Conservation (phyloP, 768 basidiomycete species). For the Leccinum pellstonianum region DNA sequence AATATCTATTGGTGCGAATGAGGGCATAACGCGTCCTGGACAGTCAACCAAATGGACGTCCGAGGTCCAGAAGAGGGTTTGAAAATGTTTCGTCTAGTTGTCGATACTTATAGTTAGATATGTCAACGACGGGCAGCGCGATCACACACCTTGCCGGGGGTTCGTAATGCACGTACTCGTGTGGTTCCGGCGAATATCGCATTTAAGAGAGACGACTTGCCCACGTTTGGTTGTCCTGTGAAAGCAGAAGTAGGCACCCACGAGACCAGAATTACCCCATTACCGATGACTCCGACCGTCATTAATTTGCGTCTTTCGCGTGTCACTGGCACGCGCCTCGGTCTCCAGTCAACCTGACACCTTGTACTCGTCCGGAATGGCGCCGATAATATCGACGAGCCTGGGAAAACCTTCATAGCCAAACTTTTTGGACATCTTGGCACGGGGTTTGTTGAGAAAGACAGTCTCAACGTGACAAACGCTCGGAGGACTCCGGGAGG, state of each 20-base stretch:
- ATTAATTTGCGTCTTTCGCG: constrained; percentile 26
- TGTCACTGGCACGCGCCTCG: no score
- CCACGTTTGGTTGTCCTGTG: constrained; percentile 37
- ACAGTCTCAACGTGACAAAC: constrained; percentile 45
- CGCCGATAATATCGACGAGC: constrained; percentile 96
- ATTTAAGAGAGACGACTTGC: constrained; percentile 90
- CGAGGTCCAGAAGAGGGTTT: constrained; percentile 73
- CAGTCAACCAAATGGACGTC: constrained; percentile 89
- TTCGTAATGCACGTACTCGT: constrained; percentile 79
- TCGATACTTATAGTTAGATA: background rate
- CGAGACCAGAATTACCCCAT: no score
- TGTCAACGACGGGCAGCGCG: background rate
- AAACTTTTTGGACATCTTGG: constrained; percentile 88
- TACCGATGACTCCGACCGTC: constrained; percentile 37
- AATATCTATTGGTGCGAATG: constrained; percentile 75
- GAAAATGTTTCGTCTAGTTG: constrained; percentile 72
- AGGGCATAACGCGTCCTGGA: constrained; percentile 92
- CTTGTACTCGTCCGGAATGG: constrained; percentile 96
- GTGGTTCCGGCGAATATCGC: constrained; percentile 73
- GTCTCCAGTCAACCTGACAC: constrained; percentile 20
- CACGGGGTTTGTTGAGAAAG: constrained; percentile 84
- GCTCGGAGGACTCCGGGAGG: no score
- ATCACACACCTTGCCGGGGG: constrained; percentile 74
- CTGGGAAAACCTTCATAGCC: constrained; percentile 84
- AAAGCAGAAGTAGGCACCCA: no score